phyloP scores from a whole-genome alignment of 164 flowering plant genomes.

The Houttuynia cordata region DNA sequence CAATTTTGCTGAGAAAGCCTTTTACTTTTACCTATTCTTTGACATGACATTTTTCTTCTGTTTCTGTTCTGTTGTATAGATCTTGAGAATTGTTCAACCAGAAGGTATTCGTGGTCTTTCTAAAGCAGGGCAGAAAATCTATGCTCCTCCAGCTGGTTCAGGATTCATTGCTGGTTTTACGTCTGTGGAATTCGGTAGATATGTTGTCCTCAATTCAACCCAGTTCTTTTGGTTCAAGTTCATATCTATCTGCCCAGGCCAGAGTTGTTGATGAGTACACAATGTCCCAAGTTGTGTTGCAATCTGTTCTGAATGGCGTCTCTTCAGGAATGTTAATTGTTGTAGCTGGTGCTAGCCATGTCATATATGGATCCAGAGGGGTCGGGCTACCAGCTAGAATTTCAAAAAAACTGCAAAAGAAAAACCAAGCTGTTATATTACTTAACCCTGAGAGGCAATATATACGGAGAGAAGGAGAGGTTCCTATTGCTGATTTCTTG shows the following conservation, averaged over 20 bases:
- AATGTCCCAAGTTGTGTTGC: conserved; percentile 70
- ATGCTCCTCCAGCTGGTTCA: conserved; percentile 91
- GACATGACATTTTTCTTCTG: background rate
- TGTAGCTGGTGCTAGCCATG: conserved; percentile 90
- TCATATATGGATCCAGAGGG: conserved; percentile 78
- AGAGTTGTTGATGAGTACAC: conserved; percentile 78
- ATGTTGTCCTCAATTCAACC: conserved; percentile 30
- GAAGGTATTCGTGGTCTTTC: conserved; percentile 87
- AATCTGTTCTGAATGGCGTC: conserved; percentile 53
- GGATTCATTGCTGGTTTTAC: conserved; percentile 82
- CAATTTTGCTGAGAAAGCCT: background rate
- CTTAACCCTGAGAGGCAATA: conserved; percentile 90
- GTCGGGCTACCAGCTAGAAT: conserved; percentile 90
- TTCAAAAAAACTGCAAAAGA: conserved; percentile 78
- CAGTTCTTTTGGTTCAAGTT: conserved; percentile 75
- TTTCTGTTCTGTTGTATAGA: conserved; percentile 23
- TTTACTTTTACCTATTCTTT: no score
- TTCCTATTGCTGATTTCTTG: conserved; percentile 88
- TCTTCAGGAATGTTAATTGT: conserved; percentile 67
- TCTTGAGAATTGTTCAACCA: conserved; percentile 82
- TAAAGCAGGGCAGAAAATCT: conserved; percentile 54
- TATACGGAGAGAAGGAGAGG: conserved; percentile 86
- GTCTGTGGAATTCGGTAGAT: conserved; percentile 50
- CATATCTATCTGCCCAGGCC: conserved; percentile 81
- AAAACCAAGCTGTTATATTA: conserved; percentile 75